These are phyloP conservation scores for Byssochlamys sp. DNA, from an alignment of 2,329 filamentous ascomycete species.

Conservation along the genomic window DNA sequence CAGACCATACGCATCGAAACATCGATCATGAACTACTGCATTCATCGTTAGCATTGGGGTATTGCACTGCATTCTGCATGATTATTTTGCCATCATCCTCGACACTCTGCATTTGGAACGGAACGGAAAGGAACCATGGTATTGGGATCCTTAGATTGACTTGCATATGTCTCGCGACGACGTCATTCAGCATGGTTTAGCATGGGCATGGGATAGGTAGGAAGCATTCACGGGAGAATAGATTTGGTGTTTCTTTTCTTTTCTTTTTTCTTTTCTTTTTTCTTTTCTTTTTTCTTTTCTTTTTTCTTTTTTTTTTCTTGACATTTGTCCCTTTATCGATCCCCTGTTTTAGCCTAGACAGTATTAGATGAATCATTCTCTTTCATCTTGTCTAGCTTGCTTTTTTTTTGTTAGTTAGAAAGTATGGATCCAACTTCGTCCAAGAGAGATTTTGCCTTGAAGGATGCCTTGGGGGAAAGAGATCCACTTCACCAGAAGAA, in stretches of 20 bases:
- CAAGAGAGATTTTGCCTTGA: not conserved
- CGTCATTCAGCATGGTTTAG: not conserved
- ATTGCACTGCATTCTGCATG: not conserved
- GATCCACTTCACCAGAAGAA: not conserved
- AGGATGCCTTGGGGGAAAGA: not conserved
- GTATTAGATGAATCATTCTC: not conserved
- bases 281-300: not conserved
- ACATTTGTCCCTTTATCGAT: not conserved
- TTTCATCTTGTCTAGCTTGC: not conserved
- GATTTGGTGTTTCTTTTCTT: too few relatives aligned
- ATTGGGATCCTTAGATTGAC: not conserved
- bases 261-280: too few relatives aligned
- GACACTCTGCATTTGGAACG: not conserved
- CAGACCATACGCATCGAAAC: constrained; percentile 1
- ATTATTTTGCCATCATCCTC: not conserved
- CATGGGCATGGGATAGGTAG: not conserved
- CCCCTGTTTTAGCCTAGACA: not conserved
- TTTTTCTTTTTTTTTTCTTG: not conserved
- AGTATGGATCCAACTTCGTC: not conserved
- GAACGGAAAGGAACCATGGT: not conserved
- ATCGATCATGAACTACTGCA: not conserved
- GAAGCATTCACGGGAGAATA: too few relatives aligned
- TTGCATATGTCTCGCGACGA: not conserved
- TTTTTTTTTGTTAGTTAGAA: too few relatives aligned
- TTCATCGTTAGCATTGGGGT: not conserved